These are phyloP conservation scores for Pythium vanterpoolii DNA, from an alignment of 352 stramenopile genomes.

Conservation along the genomic window DNA sequence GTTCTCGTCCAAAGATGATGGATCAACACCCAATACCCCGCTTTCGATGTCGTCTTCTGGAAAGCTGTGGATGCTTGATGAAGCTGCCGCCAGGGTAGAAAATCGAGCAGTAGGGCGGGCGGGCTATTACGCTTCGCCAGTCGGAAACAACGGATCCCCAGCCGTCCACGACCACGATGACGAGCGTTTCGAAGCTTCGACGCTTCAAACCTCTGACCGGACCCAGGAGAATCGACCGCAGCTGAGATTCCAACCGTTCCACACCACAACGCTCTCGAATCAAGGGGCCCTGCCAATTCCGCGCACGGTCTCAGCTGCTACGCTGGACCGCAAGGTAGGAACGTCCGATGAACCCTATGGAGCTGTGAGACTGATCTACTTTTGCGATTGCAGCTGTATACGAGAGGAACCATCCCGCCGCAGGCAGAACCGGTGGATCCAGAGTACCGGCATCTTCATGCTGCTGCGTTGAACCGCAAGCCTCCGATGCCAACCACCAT, in stretches of 20 bases:
- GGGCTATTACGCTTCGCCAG: neutral
- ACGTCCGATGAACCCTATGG: neutral
- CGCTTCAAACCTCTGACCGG: conserved; percentile 9
- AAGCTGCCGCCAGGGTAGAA: conserved; percentile 3
- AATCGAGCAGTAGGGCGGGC: neutral
- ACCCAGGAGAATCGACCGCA: conserved; percentile 1
- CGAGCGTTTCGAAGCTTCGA: conserved; percentile 3
- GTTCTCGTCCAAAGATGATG: conserved; percentile 22
- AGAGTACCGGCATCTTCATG: conserved; percentile 52
- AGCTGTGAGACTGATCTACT: neutral
- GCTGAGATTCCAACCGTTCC: conserved; percentile 20
- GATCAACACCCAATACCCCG: conserved; percentile 15
- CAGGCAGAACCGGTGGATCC: conserved; percentile 44
- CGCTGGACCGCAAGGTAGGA: conserved; percentile 14
- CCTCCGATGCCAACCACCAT: conserved; percentile 14
- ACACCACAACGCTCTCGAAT: neutral
- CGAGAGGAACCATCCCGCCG: conserved; percentile 41
- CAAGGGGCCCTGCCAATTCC: neutral
- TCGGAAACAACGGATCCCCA: conserved; percentile 11
- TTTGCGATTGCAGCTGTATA: conserved; percentile 27
- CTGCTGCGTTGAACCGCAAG: conserved; percentile 14
- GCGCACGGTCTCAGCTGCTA: conserved; percentile 1
- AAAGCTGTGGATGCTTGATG: conserved; percentile 19
- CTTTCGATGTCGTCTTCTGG: conserved; percentile 23
- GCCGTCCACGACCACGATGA: conserved; percentile 5